Evolutionary conservation across 495 filamentous ascomycete species (phyloP).

Genomic region (Bacidia rubella): DNA sequence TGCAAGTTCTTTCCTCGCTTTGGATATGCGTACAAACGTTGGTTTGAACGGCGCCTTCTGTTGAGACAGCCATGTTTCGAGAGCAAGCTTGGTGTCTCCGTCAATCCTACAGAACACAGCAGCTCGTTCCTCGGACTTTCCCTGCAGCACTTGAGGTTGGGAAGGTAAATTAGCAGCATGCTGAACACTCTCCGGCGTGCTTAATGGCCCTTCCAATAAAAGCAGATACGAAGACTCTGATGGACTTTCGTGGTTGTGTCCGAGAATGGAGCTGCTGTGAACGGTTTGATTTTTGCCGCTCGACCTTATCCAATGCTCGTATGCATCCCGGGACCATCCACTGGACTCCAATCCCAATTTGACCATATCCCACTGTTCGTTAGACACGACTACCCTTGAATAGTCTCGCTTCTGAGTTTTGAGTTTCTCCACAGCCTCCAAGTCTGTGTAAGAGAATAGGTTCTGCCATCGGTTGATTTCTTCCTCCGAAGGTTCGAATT

Average conservation of each 20-base stretch:
- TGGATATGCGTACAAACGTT: conserved; percentile 21
- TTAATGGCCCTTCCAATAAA: background rate
- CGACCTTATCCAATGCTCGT: background rate
- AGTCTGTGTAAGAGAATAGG: background rate
- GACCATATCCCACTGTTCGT: background rate
- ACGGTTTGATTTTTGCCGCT: background rate
- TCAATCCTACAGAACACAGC: conserved; percentile 17
- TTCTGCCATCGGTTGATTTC: background rate
- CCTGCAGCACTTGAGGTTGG: conserved; percentile 1
- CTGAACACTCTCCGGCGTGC: background rate
- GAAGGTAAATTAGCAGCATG: background rate
- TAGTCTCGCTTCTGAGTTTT: background rate
- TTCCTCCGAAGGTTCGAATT: background rate
- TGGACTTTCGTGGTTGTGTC: background rate
- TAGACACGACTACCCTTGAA: background rate
- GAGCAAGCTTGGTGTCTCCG: conserved; percentile 9
- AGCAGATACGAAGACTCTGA: background rate
- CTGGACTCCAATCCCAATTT: background rate
- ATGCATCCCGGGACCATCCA: background rate
- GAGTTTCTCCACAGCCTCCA: background rate
- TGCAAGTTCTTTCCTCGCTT: conserved; percentile 27
- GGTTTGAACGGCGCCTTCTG: conserved; percentile 14
- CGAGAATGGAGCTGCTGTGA: background rate
- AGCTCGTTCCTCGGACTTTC: conserved; percentile 6
- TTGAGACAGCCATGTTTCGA: conserved; percentile 12